phyloP scores from a whole-genome alignment of 2,329 filamentous ascomycete species.

The Arthrobotrys conoides region DNA sequence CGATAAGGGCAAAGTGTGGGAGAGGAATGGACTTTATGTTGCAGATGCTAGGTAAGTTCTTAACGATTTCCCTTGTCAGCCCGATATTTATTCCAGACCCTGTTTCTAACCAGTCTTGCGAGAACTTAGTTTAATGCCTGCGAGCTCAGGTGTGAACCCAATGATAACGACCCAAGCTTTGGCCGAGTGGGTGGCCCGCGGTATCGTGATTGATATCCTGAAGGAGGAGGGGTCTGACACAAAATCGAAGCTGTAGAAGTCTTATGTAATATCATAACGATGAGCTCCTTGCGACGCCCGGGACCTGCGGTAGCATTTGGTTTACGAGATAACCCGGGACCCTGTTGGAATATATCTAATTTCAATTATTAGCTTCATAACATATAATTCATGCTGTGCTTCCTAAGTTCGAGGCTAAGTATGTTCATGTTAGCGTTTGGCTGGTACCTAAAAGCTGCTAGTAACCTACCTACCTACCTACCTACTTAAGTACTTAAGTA shows the following conservation, averaged over 20 bases:
- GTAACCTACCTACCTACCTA: too few species aligned
- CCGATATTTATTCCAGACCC: not conserved
- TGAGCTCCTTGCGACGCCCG: too few species aligned
- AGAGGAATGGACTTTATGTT: slow-evolving; percentile 76
- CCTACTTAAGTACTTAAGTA: too few species aligned
- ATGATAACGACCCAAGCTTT: slow-evolving; percentile 84
- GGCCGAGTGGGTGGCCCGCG: slow-evolving; percentile 76
- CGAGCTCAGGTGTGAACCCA: slow-evolving; percentile 83
- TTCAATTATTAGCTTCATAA: too few species aligned
- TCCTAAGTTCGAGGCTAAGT: too few species aligned
- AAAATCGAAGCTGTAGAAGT: slow-evolving; percentile 38
- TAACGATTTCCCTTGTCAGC: not conserved
- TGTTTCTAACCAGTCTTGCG: not conserved
- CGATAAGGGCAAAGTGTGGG: slow-evolving; percentile 76
- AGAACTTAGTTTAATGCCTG: slow-evolving; percentile 76
- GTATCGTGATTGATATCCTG: slow-evolving; percentile 67
- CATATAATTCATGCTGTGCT: too few species aligned
- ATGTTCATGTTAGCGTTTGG: too few species aligned
- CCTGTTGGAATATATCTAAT: too few species aligned
- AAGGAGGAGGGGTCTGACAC: slow-evolving; percentile 47
- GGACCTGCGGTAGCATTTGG: too few species aligned
- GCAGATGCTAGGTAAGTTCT: slow-evolving; percentile 72
- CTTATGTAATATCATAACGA: not conserved
- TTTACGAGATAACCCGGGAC: too few species aligned
- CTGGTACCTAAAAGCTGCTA: too few species aligned